Base-by-base conservation (phyloP, 78 protist genomes). In the Protostelium mycophagum region DNA sequence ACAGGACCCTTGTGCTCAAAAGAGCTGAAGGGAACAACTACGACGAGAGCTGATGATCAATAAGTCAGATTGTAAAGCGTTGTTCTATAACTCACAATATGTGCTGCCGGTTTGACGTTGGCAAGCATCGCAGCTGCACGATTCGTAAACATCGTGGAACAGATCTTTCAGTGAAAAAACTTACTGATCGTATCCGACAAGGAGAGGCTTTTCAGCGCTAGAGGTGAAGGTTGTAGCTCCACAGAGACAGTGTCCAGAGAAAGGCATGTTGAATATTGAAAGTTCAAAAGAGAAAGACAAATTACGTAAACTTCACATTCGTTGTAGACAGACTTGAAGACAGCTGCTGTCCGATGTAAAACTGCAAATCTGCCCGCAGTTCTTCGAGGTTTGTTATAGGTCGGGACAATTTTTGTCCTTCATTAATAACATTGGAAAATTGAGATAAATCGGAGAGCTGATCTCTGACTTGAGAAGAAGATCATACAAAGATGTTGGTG, bases 401-500 rank as follows among this genome's bases (percentile, higher is more conserved):
- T n/a, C n/a, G n/a, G n/a, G n/a, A n/a, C n/a, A n/a, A n/a, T n/a
- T n/a, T n/a, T n/a, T n/a, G n/a, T n/a, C n/a, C n/a, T n/a, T n/a
- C n/a, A n/a, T n/a, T n/a, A n/a, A 51, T 51, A 51, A 51, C 73
- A 51, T 25, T 51, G 73, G 16, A 51, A 51, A 51, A 51, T 51
- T 51, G 73, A 51, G 73, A 51, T 25, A 51, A 16, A 51, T 25
- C 31, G 16, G 73, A 51, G 16, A 51, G 16, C 16, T 16, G 73
- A 87, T 51, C 89, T 37, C 29, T 39, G 83, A 37, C 16, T 63
- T 35, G 36, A 37, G 86, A 16, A 34, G 38, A 89, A n/a, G n/a
- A n/a, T n/a, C n/a, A n/a, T n/a, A n/a, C n/a, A n/a, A n/a, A 73
- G 84, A 93, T 93, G 96, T 86, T 93, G 87, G 89, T 93, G 28